Evolutionary conservation across 2,329 filamentous ascomycete genomes (phyloP), one percentile per base, ranked within the genome.

Genomic region (Epichloe festucae): DNA sequence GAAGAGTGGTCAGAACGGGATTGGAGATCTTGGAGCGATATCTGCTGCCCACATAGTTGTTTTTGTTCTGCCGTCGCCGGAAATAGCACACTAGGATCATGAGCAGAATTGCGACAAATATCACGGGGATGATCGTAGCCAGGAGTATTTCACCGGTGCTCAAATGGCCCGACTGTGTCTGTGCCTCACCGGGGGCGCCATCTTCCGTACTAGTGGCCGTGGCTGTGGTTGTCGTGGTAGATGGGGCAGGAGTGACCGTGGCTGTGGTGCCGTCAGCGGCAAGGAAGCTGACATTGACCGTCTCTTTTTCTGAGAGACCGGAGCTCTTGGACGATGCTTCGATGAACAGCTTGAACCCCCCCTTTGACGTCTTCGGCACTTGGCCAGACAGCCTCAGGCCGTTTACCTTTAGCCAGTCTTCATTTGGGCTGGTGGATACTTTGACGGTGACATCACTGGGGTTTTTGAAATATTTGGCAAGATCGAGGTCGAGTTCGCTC

Each of bases 351-450:
- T 60, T 49, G 55, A 69, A 53, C 64, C 40, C 58, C 70, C 57
- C 57, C 3, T 57, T 58, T 2, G 66, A 61, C 3, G 62, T 62
- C 7, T 57, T 61, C 0, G 74, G 73, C 1, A 70, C 65, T 15
- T 63, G 61, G 1, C 75, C 74, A 0, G 64, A 67, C 5, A 77
- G 56, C 3, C 64, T 66, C 40, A 69, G 58, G 0, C 62, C 61
- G 15, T 72, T 58, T 8, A 71, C 62, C 3, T 64, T 62, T 4
- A 78, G 60, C 75, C 76, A 79, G 23, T 67, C 58, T 19, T 68
- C 57, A 0, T 63, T 55, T 0, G 71, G 67, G n/a, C 57, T 59
- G 0, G 67, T 60, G 6, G 63, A 59, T 15, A 75, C 58, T 2
- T 63, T 61, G 14, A 76, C 48, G 0, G 65, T 55, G 11, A 70